A percentile compares a stretch with the other conserved stretches of the same genome.
Conservation (phyloP, 176 grass and related monocot species). For the Miscanthus lutarioriparius region DNA sequence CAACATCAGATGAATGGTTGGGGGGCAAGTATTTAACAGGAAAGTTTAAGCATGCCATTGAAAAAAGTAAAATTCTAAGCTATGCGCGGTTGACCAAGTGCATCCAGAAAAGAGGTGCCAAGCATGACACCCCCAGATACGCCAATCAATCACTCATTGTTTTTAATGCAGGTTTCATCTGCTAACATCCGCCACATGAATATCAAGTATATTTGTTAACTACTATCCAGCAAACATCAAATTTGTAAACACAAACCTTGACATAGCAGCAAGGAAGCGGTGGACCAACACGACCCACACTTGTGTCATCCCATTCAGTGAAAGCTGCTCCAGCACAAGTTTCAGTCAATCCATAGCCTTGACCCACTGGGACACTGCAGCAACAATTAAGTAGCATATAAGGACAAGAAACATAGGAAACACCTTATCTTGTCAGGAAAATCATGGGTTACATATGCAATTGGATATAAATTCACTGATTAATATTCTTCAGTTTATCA, state of each 20-base stretch:
- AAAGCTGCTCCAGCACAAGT: conserved; percentile 85
- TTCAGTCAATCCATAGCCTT: conserved; percentile 95
- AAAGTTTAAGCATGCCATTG: not conserved
- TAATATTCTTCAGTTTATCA: not conserved
- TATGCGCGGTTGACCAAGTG: not conserved
- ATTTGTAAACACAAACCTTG: conserved; percentile 47
- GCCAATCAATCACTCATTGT: not conserved
- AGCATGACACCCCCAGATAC: not conserved
- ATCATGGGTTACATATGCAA: not conserved
- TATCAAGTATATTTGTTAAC: conserved; percentile 3
- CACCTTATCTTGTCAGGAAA: not conserved
- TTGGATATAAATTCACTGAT: not conserved
- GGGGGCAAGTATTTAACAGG: not conserved
- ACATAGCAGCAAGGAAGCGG: conserved; percentile 88
- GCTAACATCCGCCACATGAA: not conserved
- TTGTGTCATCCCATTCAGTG: conserved; percentile 68
- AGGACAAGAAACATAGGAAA: conserved; percentile 31
- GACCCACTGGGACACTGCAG: conserved; percentile 76
- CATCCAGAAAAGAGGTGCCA: not conserved
- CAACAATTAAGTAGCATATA: conserved; percentile 18
- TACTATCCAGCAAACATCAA: not conserved
- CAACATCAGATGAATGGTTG: not conserved
- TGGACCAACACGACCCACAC: conserved; percentile 75
- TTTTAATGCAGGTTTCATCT: not conserved
- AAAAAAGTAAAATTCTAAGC: not conserved